Percentiles rank a stretch among this genome's conserved stretches.
Evolutionary conservation across 1,284 basidiomycete genomes (phyloP).

Genomic region (Pseudozyma hubeiensis): DNA sequence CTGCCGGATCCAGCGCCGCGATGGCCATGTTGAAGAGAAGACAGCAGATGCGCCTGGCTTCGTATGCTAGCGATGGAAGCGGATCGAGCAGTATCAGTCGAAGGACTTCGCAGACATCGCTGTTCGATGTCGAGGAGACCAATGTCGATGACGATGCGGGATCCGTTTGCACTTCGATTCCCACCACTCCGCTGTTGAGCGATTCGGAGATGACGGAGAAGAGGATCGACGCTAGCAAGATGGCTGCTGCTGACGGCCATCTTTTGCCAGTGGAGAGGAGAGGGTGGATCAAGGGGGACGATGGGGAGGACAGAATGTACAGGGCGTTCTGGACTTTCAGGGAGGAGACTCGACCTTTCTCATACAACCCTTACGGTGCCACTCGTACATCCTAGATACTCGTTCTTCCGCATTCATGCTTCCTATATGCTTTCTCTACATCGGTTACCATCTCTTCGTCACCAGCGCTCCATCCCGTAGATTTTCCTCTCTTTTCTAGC

Average conservation of each 20-base stretch:
- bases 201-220: conserved; percentile 10
- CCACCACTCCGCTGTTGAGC: conserved; percentile 16
- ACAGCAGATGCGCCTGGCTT: conserved; percentile 27
- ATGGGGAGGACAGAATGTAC: conserved; percentile 26
- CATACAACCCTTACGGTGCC: conserved; percentile 21
- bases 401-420: background rate
- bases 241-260: conserved; percentile 1
- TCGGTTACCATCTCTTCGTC: background rate
- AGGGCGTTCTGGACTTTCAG: conserved; percentile 35
- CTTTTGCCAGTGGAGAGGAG: conserved; percentile 14
- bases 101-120: conserved; percentile 19
- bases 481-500: background rate
- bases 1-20: background rate
- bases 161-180: conserved; percentile 23
- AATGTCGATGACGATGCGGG: conserved; percentile 12
- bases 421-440: background rate
- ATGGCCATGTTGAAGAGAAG: background rate
- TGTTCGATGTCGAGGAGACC: conserved; percentile 27
- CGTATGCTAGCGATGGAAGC: conserved; percentile 34
- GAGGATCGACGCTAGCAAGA: background rate
- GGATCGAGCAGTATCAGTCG: conserved; percentile 20
- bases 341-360: conserved; percentile 32
- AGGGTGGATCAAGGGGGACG: conserved; percentile 26
- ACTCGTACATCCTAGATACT: background rate
- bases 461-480: background rate